Conservation (phyloP, 1,139 yeast species). For the Yamadazyma diddensiae region DNA sequence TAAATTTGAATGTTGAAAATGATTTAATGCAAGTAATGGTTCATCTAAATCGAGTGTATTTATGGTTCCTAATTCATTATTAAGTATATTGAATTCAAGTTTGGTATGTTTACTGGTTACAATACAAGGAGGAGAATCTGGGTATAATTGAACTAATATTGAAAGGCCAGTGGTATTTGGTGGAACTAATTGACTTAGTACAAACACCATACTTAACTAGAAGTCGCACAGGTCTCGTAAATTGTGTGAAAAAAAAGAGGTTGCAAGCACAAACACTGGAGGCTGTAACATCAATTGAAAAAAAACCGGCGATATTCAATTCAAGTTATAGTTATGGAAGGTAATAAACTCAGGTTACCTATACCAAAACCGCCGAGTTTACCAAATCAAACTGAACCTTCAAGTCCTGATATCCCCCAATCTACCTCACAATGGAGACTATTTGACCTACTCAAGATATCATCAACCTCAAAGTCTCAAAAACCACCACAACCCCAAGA, state of each 20-base stretch:
- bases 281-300: conserved; percentile 4
- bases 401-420: conserved; percentile 14
- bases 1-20: conserved; percentile 12
- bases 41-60: conserved; percentile 16
- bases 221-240: background rate
- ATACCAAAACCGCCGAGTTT: too few relatives aligned
- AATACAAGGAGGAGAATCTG: conserved; percentile 12
- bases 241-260: conserved; percentile 1
- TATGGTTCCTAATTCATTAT: conserved; percentile 7
- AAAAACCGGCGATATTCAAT: background rate
- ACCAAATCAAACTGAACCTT: too few relatives aligned
- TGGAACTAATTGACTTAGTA: conserved; percentile 19
- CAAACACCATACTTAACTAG: conserved; percentile 13
- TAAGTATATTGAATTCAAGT: conserved; percentile 18
- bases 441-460: conserved; percentile 21
- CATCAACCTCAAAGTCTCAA: conserved; percentile 4
- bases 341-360: background rate
- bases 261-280: conserved; percentile 8
- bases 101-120: conserved; percentile 18
- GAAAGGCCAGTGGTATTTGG: conserved; percentile 18
- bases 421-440: conserved; percentile 21
- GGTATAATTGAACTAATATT: conserved; percentile 13
- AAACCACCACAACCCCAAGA: conserved; percentile 6
- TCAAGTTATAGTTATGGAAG: background rate
- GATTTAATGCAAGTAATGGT: conserved; percentile 17